A percentile compares a stretch with the other conserved stretches of the same genome.
These are phyloP conservation scores for Cryptococcus wingfieldii DNA, from an alignment of 1,284 basidiomycete species.

Conservation along the genomic window DNA sequence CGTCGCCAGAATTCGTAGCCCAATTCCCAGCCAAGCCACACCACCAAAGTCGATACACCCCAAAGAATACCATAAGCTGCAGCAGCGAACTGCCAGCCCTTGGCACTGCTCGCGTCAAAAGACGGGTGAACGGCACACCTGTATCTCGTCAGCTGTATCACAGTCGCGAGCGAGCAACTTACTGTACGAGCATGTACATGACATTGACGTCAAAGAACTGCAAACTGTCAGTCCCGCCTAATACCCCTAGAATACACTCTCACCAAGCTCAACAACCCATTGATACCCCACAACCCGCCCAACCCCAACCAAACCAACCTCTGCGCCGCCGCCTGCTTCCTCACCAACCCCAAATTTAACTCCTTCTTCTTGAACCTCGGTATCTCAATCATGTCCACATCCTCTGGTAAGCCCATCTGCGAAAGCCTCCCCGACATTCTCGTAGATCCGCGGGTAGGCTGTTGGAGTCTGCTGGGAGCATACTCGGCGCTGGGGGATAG, in stretches of 20 bases:
- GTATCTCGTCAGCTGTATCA: not conserved
- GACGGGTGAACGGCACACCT: slow-evolving; percentile 27
- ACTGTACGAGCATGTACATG: slow-evolving; percentile 35
- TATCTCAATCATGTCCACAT: slow-evolving; percentile 32
- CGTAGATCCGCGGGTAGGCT: not conserved
- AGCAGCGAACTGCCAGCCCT: slow-evolving; percentile 32
- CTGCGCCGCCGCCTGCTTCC: slow-evolving; percentile 12
- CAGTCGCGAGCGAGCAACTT: not conserved
- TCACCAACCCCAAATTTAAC: slow-evolving; percentile 35
- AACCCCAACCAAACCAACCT: slow-evolving; percentile 23
- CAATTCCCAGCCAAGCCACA: slow-evolving; percentile 74
- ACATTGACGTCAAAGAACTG: slow-evolving; percentile 43
- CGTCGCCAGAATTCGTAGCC: slow-evolving; percentile 71
- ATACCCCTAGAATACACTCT: slow-evolving; percentile 2
- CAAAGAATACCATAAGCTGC: slow-evolving; percentile 60
- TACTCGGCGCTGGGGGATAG: not conserved
- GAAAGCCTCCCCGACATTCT: not conserved
- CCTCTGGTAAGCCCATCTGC: slow-evolving; percentile 3
- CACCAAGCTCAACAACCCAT: slow-evolving; percentile 26
- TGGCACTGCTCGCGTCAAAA: slow-evolving; percentile 9
- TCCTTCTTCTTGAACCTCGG: slow-evolving; percentile 39
- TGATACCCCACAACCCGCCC: slow-evolving; percentile 21
- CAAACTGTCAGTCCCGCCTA: not conserved
- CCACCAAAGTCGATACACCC: slow-evolving; percentile 65
- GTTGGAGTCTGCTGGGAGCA: not conserved